Base-by-base conservation (phyloP, 805 yeast genomes). In the Hagleromyces aurorensis region DNA sequence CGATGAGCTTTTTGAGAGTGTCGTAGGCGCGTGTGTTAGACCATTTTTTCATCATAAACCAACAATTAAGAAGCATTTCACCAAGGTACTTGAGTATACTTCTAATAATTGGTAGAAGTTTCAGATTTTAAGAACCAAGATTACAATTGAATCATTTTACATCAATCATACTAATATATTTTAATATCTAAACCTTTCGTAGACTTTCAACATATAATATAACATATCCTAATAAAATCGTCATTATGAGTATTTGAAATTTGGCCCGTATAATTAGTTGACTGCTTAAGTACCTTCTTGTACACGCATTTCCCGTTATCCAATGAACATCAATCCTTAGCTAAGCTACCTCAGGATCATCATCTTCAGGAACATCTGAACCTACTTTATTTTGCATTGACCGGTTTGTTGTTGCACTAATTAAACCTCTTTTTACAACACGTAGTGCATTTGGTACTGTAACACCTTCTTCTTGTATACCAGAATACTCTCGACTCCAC, bases 401-500 rank as follows among this genome's bases (percentile, higher is more conserved):
- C 32, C 41, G 47, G 29, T 59, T 52, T 4, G 62, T 54, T 1
- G 59, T 53, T 6, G 55, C 58, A 39, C 57, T 57, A 19, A 54
- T 56, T 22, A 57, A 33, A 3, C 61, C 61, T 28, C 62, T 43
- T 22, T 57, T 57, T 1, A 56, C 61, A 2, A 48, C 58, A 19
- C 50, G 46, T 17, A 57, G 40, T 6, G 54, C 62, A 23, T 41
- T 49, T 20, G 60, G 62, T 22, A 63, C 55, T 4, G 59, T 43
- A 13, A 63, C 65, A 32, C 54, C 62, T 19, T 61, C 70, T 36
- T 70, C 73, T 23, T 65, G 69, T 31, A 71, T 71, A 8, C 77
- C 93, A 38, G 78, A 67, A 71, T 82, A 80, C 50, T 87, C 96
- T 45, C 71, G 71, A 33, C 91, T 82, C 97, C 97, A 89, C 41